Evolutionary conservation across 1,139 yeast genomes (phyloP).

Genomic region (Sugiyamaella japonica): DNA sequence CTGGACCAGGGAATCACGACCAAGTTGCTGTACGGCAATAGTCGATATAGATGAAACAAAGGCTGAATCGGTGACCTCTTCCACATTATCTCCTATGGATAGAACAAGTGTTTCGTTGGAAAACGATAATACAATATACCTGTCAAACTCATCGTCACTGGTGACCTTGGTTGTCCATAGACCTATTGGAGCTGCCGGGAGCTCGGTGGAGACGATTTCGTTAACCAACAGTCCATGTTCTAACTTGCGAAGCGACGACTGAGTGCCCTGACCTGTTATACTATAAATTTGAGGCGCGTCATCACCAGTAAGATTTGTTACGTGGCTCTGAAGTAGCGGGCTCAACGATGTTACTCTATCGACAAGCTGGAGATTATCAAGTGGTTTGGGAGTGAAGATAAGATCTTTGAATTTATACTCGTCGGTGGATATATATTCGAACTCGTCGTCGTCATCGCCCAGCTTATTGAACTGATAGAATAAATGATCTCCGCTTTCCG

Average conservation of each 20-base stretch:
- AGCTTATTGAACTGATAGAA: conserved; percentile 76
- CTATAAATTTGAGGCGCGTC: conserved; percentile 44
- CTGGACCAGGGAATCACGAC: conserved; percentile 64
- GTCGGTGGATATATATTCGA: conserved; percentile 15
- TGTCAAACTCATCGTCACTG: conserved; percentile 52
- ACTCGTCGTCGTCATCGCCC: conserved; percentile 54
- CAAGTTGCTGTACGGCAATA: conserved; percentile 69
- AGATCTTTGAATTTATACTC: conserved; percentile 28
- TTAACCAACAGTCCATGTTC: conserved; percentile 62
- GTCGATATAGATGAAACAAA: conserved; percentile 60
- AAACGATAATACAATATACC: conserved; percentile 67
- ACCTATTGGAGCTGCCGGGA: conserved; percentile 62
- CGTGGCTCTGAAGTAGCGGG: conserved; percentile 57
- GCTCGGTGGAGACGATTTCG: conserved; percentile 67
- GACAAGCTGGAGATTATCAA: conserved; percentile 61
- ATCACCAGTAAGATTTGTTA: conserved; percentile 40
- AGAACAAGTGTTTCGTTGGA: conserved; percentile 69
- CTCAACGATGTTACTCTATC: conserved; percentile 55
- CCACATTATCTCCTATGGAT: conserved; percentile 68
- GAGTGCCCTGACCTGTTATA: conserved; percentile 43
- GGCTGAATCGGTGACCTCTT: conserved; percentile 69
- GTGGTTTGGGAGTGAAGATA: conserved; percentile 31
- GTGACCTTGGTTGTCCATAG: conserved; percentile 61
- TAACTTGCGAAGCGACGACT: conserved; percentile 52
- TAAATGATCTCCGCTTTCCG: conserved; percentile 60